Evolutionary conservation across 805 yeast species (phyloP).

Genomic region (Saturnispora saitoi): DNA sequence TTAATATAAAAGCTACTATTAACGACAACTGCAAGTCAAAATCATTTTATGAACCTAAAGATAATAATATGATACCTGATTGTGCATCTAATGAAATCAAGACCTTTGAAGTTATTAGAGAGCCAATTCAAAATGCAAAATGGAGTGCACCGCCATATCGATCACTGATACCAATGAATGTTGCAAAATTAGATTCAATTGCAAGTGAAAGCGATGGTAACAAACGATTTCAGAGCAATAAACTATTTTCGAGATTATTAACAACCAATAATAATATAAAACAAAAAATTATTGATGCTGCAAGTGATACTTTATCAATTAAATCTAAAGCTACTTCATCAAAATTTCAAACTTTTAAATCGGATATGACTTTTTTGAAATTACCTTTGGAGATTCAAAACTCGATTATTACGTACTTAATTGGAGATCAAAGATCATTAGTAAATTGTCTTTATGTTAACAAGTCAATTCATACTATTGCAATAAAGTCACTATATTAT

Average conservation of each 20-base stretch:
- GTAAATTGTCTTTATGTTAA: constrained; percentile 43
- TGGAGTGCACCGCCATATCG: constrained; percentile 37
- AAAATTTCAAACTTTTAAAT: constrained; percentile 1
- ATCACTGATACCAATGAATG: constrained; percentile 38
- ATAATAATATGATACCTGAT: too few relatives aligned
- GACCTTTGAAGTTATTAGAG: too few relatives aligned
- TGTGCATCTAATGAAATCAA: too few relatives aligned
- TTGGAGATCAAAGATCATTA: constrained; percentile 32
- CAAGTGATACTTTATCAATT: constrained; percentile 35
- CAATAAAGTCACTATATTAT: constrained; percentile 48
- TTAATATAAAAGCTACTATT: too few relatives aligned
- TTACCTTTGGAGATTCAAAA: constrained; percentile 39
- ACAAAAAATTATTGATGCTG: constrained; percentile 31
- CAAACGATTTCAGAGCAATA: constrained; percentile 8
- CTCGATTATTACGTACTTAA: constrained; percentile 28
- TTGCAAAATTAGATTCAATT: not conserved
- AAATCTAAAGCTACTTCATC: constrained; percentile 20
- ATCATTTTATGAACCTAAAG: too few relatives aligned
- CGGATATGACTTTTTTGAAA: constrained; percentile 13
- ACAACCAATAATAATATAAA: constrained; percentile 25
- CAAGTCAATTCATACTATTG: constrained; percentile 40
- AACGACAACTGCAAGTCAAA: too few relatives aligned
- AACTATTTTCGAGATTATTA: constrained; percentile 31
- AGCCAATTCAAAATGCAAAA: too few relatives aligned
- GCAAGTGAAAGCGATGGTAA: constrained; percentile 12